phyloP scores from a whole-genome alignment of 441 rosid genomes.

The Adansonia rubrostipa region DNA sequence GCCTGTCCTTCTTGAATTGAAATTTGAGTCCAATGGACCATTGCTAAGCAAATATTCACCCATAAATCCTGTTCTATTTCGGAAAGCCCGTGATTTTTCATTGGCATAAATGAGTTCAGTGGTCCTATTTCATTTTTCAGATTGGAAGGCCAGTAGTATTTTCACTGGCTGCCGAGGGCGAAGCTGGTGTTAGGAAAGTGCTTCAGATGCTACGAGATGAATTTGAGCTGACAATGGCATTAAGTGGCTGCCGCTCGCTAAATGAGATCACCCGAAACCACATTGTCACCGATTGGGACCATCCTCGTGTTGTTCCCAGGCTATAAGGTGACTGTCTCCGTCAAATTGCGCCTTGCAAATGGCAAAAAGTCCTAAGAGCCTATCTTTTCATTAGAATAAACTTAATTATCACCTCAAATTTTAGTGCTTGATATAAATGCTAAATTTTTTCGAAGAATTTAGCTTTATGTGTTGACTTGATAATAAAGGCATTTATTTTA shows the following conservation, averaged over 20 bases:
- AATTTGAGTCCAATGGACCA: no score
- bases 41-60: background rate
- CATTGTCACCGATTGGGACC: slow-evolving; percentile 72
- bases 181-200: slow-evolving; percentile 79
- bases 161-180: slow-evolving; percentile 86
- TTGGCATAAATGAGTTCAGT: no score
- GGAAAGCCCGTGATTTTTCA: background rate
- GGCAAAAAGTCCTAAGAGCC: background rate
- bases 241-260: slow-evolving; percentile 82
- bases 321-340: slow-evolving; percentile 37
- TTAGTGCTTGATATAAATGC: background rate
- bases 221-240: slow-evolving; percentile 90
- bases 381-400: background rate
- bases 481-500: background rate
- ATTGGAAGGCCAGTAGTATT: slow-evolving; percentile 90
- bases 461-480: background rate
- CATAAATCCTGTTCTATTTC: background rate
- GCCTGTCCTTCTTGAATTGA: no score
- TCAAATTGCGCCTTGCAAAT: background rate
- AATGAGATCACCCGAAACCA: slow-evolving; percentile 80
- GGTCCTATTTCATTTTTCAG: slow-evolving; percentile 36
- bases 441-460: background rate
- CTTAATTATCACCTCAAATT: background rate
- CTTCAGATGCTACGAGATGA: slow-evolving; percentile 83
- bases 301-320: slow-evolving; percentile 54